A percentile compares a stretch with the other conserved stretches of the same genome.
Evolutionary conservation across 805 yeast species (phyloP).

Genomic region (Candida suzukii): DNA sequence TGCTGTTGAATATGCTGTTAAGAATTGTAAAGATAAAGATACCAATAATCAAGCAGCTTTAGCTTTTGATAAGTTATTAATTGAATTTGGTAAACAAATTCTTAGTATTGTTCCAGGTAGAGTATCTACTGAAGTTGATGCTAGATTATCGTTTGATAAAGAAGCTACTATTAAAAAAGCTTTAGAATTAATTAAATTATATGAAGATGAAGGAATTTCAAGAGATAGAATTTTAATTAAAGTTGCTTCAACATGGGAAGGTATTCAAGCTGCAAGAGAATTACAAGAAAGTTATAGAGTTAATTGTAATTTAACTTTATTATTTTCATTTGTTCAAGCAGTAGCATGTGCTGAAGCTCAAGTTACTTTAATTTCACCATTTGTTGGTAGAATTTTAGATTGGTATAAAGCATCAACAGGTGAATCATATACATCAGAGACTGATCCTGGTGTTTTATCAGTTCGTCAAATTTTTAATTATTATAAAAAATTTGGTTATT

Average conservation of each 20-base stretch:
- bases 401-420: conserved; percentile 88
- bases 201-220: conserved; percentile 66
- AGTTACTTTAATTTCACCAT: conserved; percentile 85
- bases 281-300: conserved; percentile 75
- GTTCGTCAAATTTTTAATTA: conserved; percentile 79
- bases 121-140: conserved; percentile 92
- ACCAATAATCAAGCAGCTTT: conserved; percentile 53
- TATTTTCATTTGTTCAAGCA: conserved; percentile 86
- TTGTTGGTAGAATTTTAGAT: conserved; percentile 90
- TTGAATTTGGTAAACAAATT: conserved; percentile 84
- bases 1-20: conserved; percentile 66
- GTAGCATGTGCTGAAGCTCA: conserved; percentile 92
- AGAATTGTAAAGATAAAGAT: neutral
- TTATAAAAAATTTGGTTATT: conserved; percentile 86
- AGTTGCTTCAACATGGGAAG: conserved; percentile 92
- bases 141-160: conserved; percentile 84
- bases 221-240: conserved; percentile 83
- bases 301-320: conserved; percentile 80
- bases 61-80: conserved; percentile 78
- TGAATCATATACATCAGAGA: conserved; percentile 54
- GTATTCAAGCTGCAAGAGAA: conserved; percentile 89
- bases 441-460: conserved; percentile 85
- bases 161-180: conserved; percentile 85
- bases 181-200: conserved; percentile 68
- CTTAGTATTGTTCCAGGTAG: conserved; percentile 87